Evolutionary conservation across 495 filamentous ascomycete species (phyloP), one percentile per base, ranked within the genome.

Genomic region (Penicillium salamii): DNA sequence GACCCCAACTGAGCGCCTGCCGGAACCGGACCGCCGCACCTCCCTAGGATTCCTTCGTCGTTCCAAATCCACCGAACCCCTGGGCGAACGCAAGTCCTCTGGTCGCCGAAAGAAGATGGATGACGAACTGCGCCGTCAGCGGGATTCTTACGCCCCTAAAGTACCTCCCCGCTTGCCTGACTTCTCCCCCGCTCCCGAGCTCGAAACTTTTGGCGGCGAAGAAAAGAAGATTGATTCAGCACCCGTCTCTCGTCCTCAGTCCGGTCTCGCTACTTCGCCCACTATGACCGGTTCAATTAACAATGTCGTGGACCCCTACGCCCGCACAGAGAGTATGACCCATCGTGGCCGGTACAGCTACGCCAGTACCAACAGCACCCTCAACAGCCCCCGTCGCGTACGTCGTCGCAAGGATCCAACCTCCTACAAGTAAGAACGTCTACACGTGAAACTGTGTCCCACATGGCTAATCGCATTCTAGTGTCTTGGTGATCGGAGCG

Each of bases 281-380:
- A 32, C 44, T 2, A 19, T 53, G n/a, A 35, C 51, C 42, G 58
- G 72, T 57, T 53, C 69, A 74, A 45, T 79, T 78, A 46, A 80
- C 72, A 68, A 78, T 46, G 75, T 61, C 42, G 54, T 79, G 29
- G 90, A 95, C 61, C 87, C 89, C 17, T 91, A 91, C 66, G 81
- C 88, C 34, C 78, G 87, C 26, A 83, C 86, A 23, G 89, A 91
- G 70, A 98, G 93, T 78, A 97, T 98, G 89, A 90, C 95, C 46
- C 85, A 98, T 70, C 89, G 93, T 57, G 91, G 93, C 42, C 88
- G 93, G 38, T 96, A 96, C 70, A 97, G 91, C 70, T 97, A 97
- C 63, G 93, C 92, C 42, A 96, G 89, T 70, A 95, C 88, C 24
- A 79, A 89, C 42, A 96, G 89, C 71, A 89, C 89, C 49, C 84